Conservation (phyloP, 768 basidiomycete species). For the Naganishia friedmannii region DNA sequence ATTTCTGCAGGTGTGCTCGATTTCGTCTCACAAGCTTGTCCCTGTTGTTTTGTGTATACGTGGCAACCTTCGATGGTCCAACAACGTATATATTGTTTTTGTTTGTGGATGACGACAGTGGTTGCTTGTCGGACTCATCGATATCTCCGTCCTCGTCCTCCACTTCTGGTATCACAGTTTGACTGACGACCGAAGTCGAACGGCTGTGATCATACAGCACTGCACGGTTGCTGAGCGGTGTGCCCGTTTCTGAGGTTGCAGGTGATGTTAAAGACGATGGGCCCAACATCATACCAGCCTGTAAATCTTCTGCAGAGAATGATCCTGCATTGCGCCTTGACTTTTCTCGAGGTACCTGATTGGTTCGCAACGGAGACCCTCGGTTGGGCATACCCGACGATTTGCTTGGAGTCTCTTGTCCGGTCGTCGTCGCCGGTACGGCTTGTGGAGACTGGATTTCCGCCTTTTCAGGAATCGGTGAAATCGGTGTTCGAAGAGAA, state of each 20-base stretch:
- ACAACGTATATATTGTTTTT: slow-evolving; percentile 34
- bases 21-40: slow-evolving; percentile 16
- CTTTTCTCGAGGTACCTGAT: slow-evolving; percentile 48
- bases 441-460: slow-evolving; percentile 47
- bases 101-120: slow-evolving; percentile 12
- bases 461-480: slow-evolving; percentile 50
- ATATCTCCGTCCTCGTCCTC: slow-evolving; percentile 30
- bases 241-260: slow-evolving; percentile 6
- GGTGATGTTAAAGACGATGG: slow-evolving; percentile 25
- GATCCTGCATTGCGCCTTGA: slow-evolving; percentile 86
- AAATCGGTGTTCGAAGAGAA: slow-evolving; percentile 49
- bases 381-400: background rate
- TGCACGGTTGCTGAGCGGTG: slow-evolving; percentile 7
- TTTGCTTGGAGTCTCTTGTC: slow-evolving; percentile 12
- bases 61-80: slow-evolving; percentile 17
- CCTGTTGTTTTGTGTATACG: slow-evolving; percentile 32
- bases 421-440: background rate
- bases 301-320: slow-evolving; percentile 86
- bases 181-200: slow-evolving; percentile 16
- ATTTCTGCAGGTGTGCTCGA: slow-evolving; percentile 38
- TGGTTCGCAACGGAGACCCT: slow-evolving; percentile 29
- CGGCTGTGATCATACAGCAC: slow-evolving; percentile 15
- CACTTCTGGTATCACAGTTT: slow-evolving; percentile 26
- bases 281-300: slow-evolving; percentile 68
- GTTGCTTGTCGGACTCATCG: slow-evolving; percentile 17